A percentile compares a stretch with the other conserved stretches of the same genome.
Conservation (phyloP, 371 early-diverging fungal species). For the Batkoa obscura region DNA sequence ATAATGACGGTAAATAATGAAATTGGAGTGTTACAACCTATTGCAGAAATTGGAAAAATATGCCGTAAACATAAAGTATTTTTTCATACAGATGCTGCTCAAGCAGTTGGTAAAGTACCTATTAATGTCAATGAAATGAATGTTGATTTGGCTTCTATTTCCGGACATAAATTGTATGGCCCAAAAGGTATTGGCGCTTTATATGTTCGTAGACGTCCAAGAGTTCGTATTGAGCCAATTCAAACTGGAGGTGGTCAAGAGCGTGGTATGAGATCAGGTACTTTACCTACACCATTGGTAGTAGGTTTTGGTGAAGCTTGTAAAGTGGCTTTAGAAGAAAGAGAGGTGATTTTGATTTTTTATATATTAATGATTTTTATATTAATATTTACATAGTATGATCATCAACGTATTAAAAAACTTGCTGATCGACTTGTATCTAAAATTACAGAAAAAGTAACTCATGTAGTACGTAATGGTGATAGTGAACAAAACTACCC, state of each 20-base stretch:
- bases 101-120: slow-evolving; percentile 96
- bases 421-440: slow-evolving; percentile 64
- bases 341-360: slow-evolving; percentile 38
- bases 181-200: slow-evolving; percentile 98
- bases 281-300: slow-evolving; percentile 88
- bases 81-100: slow-evolving; percentile 99
- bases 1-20: slow-evolving; percentile 99
- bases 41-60: slow-evolving; percentile 83
- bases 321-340: slow-evolving; percentile 67
- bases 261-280: slow-evolving; percentile 94
- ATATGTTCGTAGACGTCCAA: slow-evolving; percentile 89
- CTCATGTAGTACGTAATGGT: slow-evolving; percentile 79
- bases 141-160: slow-evolving; percentile 92
- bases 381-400: slow-evolving; percentile 32
- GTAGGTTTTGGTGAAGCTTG: slow-evolving; percentile 97
- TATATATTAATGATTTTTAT: neutral
- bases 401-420: slow-evolving; percentile 43
- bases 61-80: slow-evolving; percentile 78
- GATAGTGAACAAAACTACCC: slow-evolving; percentile 64
- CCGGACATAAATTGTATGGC: slow-evolving; percentile 98
- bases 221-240: slow-evolving; percentile 88
- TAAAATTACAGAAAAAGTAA: slow-evolving; percentile 54
- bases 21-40: slow-evolving; percentile 96
- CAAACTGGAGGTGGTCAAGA: slow-evolving; percentile 98
- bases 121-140: slow-evolving; percentile 93